Base-by-base conservation (phyloP, 176 grass and related monocot genomes). In the Oryza meridionalis region DNA sequence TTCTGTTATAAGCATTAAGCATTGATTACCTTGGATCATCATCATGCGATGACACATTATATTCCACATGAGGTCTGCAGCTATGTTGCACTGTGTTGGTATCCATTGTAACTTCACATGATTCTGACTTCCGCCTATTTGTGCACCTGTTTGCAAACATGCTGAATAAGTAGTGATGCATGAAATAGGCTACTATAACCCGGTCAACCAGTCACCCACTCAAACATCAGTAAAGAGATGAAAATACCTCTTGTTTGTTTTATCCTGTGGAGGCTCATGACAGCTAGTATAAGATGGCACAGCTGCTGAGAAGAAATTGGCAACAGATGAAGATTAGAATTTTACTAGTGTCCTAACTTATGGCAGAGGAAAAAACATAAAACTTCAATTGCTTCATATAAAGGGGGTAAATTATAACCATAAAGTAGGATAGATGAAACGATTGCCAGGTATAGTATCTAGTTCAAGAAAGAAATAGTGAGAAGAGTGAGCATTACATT, bases 401-500 rank as follows among this genome's bases (percentile, higher is more conserved):
- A 50, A 58, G 50, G 44, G 50, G 75, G 22, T 11, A 75, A 53
- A 61, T 47, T 12, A 42, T 10, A 67, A 72, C 42, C 61, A 32
- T 67, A 55, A 72, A 72, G 76, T 59, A 53, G 17, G 72, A 72
- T 21, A 59, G 6, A 6, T 58, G 24, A 77, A 81, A 85, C 76
- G 12, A 64, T 53, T 78, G 24, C 3, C 33, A 71, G 21, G 16
- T 7, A 50, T n/a, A 70, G 9, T 26, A 55, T 9, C 32, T 70
- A 61, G 64, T 70, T 19, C 35, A 76, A 38, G 45, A 70, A 72
- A 77, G 11, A 64, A 35, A 65, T 40, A 68, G 40, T 14, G 22
- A 70, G 65, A 81, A 69, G 64, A 81, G 24, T 71, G 55, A 72
- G 12, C 9, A 78, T 84, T 92, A 92, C 87, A 12, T 87, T 73